phyloP scores from a whole-genome alignment of 75 land plant species.

The Cryptomeria japonica region DNA sequence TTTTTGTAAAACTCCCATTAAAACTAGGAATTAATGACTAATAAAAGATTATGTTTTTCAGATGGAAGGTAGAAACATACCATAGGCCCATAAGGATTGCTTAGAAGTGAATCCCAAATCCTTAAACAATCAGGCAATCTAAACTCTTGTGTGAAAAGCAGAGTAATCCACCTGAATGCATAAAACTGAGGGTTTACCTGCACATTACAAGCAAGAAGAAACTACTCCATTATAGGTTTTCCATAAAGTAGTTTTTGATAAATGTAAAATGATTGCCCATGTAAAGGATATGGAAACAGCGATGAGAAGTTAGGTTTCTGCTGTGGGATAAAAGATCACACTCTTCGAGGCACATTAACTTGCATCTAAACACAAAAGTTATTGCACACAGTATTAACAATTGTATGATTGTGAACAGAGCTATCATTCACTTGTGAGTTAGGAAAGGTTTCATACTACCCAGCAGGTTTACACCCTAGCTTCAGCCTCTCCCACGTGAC shows the following conservation, averaged over 20 bases:
- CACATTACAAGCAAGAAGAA: constrained; percentile 6
- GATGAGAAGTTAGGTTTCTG: neutral
- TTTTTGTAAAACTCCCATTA: neutral
- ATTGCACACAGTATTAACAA: neutral
- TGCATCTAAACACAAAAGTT: neutral
- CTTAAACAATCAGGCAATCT: constrained; percentile 72
- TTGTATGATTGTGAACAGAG: neutral
- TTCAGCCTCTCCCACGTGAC: neutral
- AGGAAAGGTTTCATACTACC: neutral
- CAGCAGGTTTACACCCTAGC: neutral
- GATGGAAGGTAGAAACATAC: constrained; percentile 31
- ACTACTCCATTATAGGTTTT: neutral
- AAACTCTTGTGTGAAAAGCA: constrained; percentile 87
- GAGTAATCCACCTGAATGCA: constrained; percentile 86
- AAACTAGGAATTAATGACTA: neutral
- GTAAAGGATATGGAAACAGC: neutral
- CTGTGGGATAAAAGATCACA: neutral
- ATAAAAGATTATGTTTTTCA: neutral
- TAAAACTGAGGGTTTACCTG: constrained; percentile 96
- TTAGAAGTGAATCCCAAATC: constrained; percentile 93
- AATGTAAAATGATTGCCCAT: neutral
- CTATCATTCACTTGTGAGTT: neutral
- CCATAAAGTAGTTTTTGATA: neutral
- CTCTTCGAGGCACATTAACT: neutral
- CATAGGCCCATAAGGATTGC: constrained; percentile 92